phyloP scores from a whole-genome alignment of 768 basidiomycete species.

The Boletus subparvulus region DNA sequence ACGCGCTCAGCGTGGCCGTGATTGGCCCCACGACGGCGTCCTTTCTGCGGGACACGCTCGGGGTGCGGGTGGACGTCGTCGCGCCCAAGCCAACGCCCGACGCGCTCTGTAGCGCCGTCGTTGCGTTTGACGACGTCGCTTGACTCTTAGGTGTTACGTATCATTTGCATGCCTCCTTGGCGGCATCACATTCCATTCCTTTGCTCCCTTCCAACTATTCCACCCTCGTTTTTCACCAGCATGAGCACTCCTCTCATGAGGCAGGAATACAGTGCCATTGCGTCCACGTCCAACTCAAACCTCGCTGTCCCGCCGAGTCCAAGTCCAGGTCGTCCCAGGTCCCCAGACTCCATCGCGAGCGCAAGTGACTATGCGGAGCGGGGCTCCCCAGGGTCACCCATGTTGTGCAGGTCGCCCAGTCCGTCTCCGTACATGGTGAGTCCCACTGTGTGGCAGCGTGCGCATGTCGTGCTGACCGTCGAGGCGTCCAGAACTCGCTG shows the following conservation, averaged over 20 bases:
- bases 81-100: constrained; percentile 58
- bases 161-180: constrained; percentile 1
- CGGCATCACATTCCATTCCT: neutral
- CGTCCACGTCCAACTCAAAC: constrained; percentile 25
- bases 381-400: constrained; percentile 13
- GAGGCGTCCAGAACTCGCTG: constrained; percentile 24
- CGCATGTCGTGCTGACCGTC: neutral
- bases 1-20: constrained; percentile 45
- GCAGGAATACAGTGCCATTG: constrained; percentile 29
- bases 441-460: neutral
- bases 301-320: constrained; percentile 21
- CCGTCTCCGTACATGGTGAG: constrained; percentile 30
- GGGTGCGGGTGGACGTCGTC: constrained; percentile 52
- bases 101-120: constrained; percentile 39
- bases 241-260: constrained; percentile 29
- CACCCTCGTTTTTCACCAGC: constrained; percentile 20
- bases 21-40: constrained; percentile 69
- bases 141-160: constrained; percentile 11
- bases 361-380: constrained; percentile 17
- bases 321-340: constrained; percentile 16
- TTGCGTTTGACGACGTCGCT: constrained; percentile 18
- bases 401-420: constrained; percentile 23
- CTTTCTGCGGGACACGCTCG: constrained; percentile 47
- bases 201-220: constrained; percentile 12
- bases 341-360: constrained; percentile 18